These are phyloP conservation scores for Leucocoprinus leucothites DNA, from an alignment of 768 basidiomycete species.

Conservation along the genomic window DNA sequence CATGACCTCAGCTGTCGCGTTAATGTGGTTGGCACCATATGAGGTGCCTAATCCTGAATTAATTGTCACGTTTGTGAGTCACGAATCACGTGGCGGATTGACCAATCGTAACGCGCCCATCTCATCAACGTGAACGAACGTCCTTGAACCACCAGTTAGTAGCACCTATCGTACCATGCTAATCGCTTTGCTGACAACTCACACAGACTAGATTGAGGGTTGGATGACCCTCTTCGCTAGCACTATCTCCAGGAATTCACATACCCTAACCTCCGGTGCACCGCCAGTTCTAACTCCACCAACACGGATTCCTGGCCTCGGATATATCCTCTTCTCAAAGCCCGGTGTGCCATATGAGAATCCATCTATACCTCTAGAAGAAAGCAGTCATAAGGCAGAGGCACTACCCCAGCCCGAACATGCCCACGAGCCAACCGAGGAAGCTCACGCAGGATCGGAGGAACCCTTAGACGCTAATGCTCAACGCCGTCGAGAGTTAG, in stretches of 20 bases:
- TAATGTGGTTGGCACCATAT: too few species aligned
- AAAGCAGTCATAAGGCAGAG: neutral
- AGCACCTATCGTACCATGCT: too few species aligned
- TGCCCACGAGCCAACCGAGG: neutral
- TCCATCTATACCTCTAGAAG: neutral
- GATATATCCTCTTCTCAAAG: conserved; percentile 3
- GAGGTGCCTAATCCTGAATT: too few species aligned
- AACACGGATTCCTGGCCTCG: conserved; percentile 1
- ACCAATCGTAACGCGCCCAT: too few species aligned
- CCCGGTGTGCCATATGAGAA: neutral
- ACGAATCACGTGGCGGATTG: too few species aligned
- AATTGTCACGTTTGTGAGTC: too few species aligned
- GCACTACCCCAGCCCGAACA: neutral
- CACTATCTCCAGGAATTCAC: neutral
- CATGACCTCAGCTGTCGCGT: too few species aligned
- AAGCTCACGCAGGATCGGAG: too few species aligned
- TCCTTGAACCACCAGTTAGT: too few species aligned
- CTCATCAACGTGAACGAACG: too few species aligned
- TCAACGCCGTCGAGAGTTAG: conserved; percentile 21
- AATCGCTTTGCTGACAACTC: too few species aligned
- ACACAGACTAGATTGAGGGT: neutral
- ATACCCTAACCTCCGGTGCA: neutral
- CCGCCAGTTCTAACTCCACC: neutral
- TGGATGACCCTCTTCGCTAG: conserved; percentile 6
- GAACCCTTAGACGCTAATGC: neutral